Percentiles rank a stretch among this genome's conserved stretches.
Conservation (phyloP, 148 eudicot genomes). For the Amaranthus palmeri region DNA sequence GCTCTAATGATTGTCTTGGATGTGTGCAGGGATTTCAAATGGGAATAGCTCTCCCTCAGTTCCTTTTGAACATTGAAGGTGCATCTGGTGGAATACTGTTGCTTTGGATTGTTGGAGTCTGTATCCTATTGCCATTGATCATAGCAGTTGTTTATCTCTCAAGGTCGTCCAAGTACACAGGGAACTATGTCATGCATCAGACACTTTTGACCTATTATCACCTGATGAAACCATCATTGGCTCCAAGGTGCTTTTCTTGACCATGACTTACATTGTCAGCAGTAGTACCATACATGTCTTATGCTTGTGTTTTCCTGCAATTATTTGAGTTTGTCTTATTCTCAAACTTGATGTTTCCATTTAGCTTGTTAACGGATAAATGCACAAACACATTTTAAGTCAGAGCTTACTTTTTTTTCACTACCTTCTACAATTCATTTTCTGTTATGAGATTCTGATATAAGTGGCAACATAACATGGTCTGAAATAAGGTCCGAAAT, state of each 20-base stretch:
- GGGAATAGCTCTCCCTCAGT: conserved; percentile 90
- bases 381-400: too few relatives aligned
- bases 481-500: too few relatives aligned
- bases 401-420: too few relatives aligned
- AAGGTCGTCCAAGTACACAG: conserved; percentile 66
- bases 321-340: too few relatives aligned
- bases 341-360: too few relatives aligned
- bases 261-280: not conserved
- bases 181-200: conserved; percentile 76
- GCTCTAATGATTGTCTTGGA: conserved; percentile 7
- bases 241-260: conserved; percentile 56
- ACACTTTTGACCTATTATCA: conserved; percentile 60
- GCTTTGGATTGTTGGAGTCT: conserved; percentile 73
- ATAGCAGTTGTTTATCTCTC: conserved; percentile 70
- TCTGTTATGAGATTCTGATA: too few relatives aligned
- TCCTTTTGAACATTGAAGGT: conserved; percentile 69
- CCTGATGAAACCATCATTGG: conserved; percentile 82
- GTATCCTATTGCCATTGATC: conserved; percentile 77
- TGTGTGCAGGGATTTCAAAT: conserved; percentile 75
- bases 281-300: too few relatives aligned
- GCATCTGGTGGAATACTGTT: conserved; percentile 69
- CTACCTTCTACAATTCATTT: too few relatives aligned
- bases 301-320: too few relatives aligned
- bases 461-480: too few relatives aligned
- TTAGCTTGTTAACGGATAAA: too few relatives aligned